Evolutionary conservation across 805 yeast species (phyloP), one percentile per base, ranked within the genome.

Genomic region (Myxozyma monticola): DNA sequence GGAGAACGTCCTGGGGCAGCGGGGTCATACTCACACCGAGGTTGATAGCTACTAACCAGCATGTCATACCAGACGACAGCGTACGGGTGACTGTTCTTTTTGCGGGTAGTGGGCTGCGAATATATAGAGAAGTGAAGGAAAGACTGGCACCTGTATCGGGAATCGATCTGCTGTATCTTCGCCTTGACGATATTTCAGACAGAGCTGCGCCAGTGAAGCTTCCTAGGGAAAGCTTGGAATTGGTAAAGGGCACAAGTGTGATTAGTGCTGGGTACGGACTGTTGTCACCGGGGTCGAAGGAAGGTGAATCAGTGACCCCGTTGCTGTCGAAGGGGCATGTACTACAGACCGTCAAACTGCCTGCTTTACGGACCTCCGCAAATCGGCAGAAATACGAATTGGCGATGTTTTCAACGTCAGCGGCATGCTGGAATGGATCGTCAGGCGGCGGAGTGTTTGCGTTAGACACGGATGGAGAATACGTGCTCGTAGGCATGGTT

Each of bases 361-460:
- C 8, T 14, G 17, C 9, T 7, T 4, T 8, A 17, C 28, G 28
- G 28, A 21, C 17, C n/a, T 21, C 28, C 29, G 38, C 20, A 18
- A 17, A 3, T 8, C 15, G 24, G 10, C 17, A 17, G 21, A 7
- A 3, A n/a, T 1, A 22, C 8, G 36, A 35, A 22, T 29, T 17
- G 9, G 44, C 43, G n/a, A 30, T 50, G 41, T 7, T 45, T 6
- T 14, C 44, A 3, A 33, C 26, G 3, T 40, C 45, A 1, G 46
- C 54, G 7, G 37, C 31, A 29, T 45, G 54, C 50, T 50, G 54
- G 54, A 50, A 50, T 33, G 54, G 54, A 8, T 41, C 54, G 3
- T 50, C 54, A 12, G 54, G 54, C 4, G 53, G 53, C 21, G 54
- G 44, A 1, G 33, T 42, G 7, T 45, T 45, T 22, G 26, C 40